Conservation (phyloP, 176 grass and related monocot species). For the Hordeum marinum region DNA sequence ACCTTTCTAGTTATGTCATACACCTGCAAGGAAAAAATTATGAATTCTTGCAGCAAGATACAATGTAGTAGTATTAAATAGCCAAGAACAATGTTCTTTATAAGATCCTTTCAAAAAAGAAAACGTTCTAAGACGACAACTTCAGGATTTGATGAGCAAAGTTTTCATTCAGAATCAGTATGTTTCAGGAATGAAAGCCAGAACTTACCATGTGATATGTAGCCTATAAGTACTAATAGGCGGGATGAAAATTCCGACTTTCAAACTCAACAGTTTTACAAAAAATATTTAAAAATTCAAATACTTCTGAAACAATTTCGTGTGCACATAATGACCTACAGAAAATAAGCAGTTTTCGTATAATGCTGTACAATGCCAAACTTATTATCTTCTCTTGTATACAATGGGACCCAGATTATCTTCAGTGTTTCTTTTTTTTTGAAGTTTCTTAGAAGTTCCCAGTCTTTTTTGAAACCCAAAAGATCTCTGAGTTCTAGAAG, state of each 20-base stretch:
- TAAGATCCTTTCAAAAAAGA: neutral
- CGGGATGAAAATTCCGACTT: neutral
- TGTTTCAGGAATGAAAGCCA: neutral
- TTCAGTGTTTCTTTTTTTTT: too few species aligned
- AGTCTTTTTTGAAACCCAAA: too few species aligned
- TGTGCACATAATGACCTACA: neutral
- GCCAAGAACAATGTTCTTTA: neutral
- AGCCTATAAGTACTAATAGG: neutral
- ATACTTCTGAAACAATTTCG: neutral
- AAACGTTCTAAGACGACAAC: too few species aligned
- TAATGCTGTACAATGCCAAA: neutral
- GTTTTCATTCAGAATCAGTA: neutral
- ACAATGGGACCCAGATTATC: neutral
- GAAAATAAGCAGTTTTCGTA: neutral
- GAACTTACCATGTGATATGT: neutral
- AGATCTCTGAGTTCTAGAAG: too few species aligned
- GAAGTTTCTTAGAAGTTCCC: too few species aligned
- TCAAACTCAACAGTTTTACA: neutral
- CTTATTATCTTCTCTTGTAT: neutral
- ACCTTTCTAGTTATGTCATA: conserved; percentile 49
- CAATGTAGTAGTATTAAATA: neutral
- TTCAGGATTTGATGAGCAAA: neutral
- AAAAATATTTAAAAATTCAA: neutral
- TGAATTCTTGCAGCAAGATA: neutral
- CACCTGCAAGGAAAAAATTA: conserved; percentile 30